Base-by-base conservation (phyloP, 352 stramenopile genomes). In the Phytophthora tentaculata region DNA sequence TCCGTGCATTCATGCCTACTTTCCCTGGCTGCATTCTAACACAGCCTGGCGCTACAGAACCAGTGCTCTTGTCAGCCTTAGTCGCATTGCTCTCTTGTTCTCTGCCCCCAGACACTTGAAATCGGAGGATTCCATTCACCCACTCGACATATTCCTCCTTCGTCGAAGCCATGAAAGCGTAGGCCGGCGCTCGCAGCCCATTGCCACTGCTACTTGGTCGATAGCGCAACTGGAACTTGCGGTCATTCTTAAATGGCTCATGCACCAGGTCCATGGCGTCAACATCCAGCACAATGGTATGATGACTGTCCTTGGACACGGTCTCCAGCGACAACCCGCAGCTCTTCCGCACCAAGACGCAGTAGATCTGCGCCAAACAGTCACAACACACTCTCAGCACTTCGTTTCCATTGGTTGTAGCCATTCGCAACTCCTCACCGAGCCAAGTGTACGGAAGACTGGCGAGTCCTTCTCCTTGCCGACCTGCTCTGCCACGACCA, bases 401-500 rank as follows among this genome's bases (percentile, higher is more conserved):
- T 60, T 17, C 9, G 5, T 47, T 16, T 41, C 7, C 17, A 56
- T 37, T 32, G 17, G 32, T 24, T 55, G 16, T 55, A 43, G 35
- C 35, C 35, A 19, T 20, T 55, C 17, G 26, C 12, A 43, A 16
- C 19, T 48, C 14, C 54, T 45, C 56, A 91, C 81, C 69, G 78
- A 84, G 64, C 83, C 81, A 0, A 89, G 67, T 22, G 81, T 86
- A 6, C 69, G 67, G 29, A 71, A 76, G 3, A 76, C 71, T 16
- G 67, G 50, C 49, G 54, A 16, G 16, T 60, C 48, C 43, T 67
- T 47, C 19, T 22, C 51, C 24, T 45, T 35, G 47, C 73, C 67
- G 24, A 78, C 67, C 56, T 88, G 73, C 51, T 90, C 79, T 2
- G 76, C 76, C 12, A 92, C 79, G 0, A 76, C 49, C 10, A 92